Evolutionary conservation across 805 yeast genomes (phyloP).

Genomic region (Pichia phayaonensis): DNA sequence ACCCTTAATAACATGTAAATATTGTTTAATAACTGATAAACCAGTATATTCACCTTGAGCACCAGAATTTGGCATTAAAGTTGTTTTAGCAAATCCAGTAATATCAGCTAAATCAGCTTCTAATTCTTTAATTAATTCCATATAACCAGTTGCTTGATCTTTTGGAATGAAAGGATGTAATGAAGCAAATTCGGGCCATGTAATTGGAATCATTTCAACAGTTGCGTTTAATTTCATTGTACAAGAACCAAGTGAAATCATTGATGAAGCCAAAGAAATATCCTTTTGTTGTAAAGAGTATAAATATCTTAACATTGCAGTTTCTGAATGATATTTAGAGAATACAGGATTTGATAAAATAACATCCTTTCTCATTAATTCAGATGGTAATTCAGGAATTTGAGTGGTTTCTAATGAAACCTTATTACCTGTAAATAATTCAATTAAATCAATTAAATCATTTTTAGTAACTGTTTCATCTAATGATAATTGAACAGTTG

Average conservation of each 20-base stretch:
- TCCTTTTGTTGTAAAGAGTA: conserved; percentile 82
- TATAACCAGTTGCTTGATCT: conserved; percentile 84
- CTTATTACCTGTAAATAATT: conserved; percentile 47
- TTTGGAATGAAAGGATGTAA: conserved; percentile 91
- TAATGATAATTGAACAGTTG: conserved; percentile 67
- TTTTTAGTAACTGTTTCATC: conserved; percentile 74
- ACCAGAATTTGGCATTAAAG: conserved; percentile 95
- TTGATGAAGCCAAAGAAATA: conserved; percentile 86
- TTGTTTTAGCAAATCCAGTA: conserved; percentile 87
- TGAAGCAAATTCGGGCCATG: conserved; percentile 87
- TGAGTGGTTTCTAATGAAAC: conserved; percentile 18
- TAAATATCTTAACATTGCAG: conserved; percentile 87
- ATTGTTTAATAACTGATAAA: conserved; percentile 73
- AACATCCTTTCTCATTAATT: conserved; percentile 46
- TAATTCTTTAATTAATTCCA: conserved; percentile 64
- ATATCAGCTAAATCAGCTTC: conserved; percentile 83
- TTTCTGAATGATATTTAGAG: conserved; percentile 85
- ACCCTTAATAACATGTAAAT: conserved; percentile 56
- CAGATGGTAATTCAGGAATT: conserved; percentile 45
- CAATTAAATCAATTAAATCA: conserved; percentile 52
- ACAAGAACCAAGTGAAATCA: conserved; percentile 97
- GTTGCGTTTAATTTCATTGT: conserved; percentile 97
- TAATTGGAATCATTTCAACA: conserved; percentile 86
- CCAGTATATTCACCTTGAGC: conserved; percentile 99
- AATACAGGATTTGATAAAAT: conserved; percentile 71